Evolutionary conservation across 352 stramenopile species (phyloP).

Genomic region (Aphanomyces euteiches): DNA sequence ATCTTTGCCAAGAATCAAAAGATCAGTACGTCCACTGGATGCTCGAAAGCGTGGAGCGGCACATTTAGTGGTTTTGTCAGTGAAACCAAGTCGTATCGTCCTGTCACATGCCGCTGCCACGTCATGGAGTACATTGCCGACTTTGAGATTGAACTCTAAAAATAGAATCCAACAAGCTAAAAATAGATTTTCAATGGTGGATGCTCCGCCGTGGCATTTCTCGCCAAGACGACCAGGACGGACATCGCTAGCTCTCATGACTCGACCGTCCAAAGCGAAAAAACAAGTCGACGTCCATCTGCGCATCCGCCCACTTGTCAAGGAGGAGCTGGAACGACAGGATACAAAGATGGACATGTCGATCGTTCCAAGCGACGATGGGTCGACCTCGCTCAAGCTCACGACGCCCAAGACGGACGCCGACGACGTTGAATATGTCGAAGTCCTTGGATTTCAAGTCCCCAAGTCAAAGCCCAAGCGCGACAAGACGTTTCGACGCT

Average conservation of each 20-base stretch:
- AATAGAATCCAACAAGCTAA: too few relatives aligned
- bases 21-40: neutral
- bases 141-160: neutral
- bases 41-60: neutral
- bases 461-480: slow-evolving; percentile 29
- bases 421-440: slow-evolving; percentile 28
- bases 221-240: neutral
- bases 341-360: neutral
- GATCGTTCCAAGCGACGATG: neutral
- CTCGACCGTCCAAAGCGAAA: neutral
- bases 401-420: slow-evolving; percentile 12
- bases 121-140: neutral
- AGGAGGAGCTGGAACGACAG: slow-evolving; percentile 10
- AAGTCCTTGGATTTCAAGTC: slow-evolving; percentile 24
- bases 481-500: slow-evolving; percentile 11
- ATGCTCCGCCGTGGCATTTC: neutral
- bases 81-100: neutral
- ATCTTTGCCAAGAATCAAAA: neutral
- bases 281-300: slow-evolving; percentile 19
- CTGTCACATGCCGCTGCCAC: neutral
- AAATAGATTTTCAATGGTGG: too few relatives aligned
- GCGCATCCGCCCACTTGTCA: slow-evolving; percentile 15
- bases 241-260: neutral
- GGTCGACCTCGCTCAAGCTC: neutral
- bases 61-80: too few relatives aligned